Evolutionary conservation across 805 yeast genomes (phyloP).

Genomic region (Candida glaebosa): DNA sequence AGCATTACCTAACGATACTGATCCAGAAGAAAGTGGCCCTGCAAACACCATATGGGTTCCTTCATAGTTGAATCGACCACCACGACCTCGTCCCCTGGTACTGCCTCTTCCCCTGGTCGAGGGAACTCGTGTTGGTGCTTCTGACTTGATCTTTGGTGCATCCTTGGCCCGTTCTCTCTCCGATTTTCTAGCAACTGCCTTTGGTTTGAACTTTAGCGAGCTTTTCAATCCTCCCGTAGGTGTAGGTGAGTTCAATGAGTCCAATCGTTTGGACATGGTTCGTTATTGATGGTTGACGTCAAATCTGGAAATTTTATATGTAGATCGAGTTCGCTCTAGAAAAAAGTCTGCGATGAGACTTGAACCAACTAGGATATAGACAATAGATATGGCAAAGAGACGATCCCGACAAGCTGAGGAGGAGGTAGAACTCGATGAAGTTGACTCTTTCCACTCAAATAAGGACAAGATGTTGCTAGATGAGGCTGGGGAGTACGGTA

Average conservation of each 20-base stretch:
- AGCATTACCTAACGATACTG: slow-evolving; percentile 42
- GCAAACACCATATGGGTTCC: slow-evolving; percentile 65
- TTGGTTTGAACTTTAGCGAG: slow-evolving; percentile 76
- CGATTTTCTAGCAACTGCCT: slow-evolving; percentile 77
- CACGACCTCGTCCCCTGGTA: slow-evolving; percentile 34
- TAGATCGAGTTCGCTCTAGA: slow-evolving; percentile 1
- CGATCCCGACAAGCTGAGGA: slow-evolving; percentile 12
- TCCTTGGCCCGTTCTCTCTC: slow-evolving; percentile 80
- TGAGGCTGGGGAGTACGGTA: slow-evolving; percentile 48
- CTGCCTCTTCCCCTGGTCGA: slow-evolving; percentile 27
- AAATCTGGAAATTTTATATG: no score
- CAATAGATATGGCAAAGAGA: slow-evolving; percentile 18
- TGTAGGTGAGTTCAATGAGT: slow-evolving; percentile 36
- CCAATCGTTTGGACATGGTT: slow-evolving; percentile 40
- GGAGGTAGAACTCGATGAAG: slow-evolving; percentile 54
- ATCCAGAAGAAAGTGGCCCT: slow-evolving; percentile 72
- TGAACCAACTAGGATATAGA: not conserved
- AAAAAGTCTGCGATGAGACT: slow-evolving; percentile 13
- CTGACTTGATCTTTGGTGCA: slow-evolving; percentile 53
- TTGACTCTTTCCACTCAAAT: slow-evolving; percentile 63
- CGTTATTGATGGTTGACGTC: not conserved
- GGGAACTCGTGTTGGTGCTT: slow-evolving; percentile 17
- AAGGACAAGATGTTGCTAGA: slow-evolving; percentile 55
- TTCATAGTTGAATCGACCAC: slow-evolving; percentile 34
- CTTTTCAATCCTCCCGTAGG: slow-evolving; percentile 36